A percentile compares a stretch with the other conserved stretches of the same genome.
These are phyloP conservation scores for Melastoma malabathricum DNA, from an alignment of 345 rosid species.

Conservation along the genomic window DNA sequence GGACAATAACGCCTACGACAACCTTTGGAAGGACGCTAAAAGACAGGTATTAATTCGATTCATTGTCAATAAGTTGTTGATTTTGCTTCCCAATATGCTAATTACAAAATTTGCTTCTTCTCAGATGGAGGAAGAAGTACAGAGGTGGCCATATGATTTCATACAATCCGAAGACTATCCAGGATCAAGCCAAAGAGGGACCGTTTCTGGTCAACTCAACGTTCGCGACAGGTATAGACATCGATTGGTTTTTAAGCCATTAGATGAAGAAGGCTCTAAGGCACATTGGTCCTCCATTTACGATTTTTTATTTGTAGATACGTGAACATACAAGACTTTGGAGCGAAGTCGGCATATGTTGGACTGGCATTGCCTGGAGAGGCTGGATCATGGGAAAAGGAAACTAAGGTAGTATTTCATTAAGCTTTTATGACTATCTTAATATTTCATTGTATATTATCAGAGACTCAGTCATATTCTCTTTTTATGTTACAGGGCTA, in stretches of 20 bases:
- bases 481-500: constrained; percentile 15
- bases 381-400: constrained; percentile 31
- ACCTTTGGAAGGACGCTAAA: constrained; percentile 26
- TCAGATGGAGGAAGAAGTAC: constrained; percentile 16
- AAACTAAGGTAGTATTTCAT: constrained; percentile 12
- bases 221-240: constrained; percentile 11
- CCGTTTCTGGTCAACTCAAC: constrained; percentile 13
- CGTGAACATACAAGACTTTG: not conserved
- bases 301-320: not conserved
- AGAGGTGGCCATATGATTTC: constrained; percentile 27
- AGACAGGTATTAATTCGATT: constrained; percentile 11
- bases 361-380: constrained; percentile 30
- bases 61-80: not conserved
- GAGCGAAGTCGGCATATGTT: constrained; percentile 14
- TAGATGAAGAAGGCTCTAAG: too few relatives aligned
- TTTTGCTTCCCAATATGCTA: not conserved
- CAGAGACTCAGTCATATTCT: too few relatives aligned
- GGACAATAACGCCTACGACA: constrained; percentile 10
- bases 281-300: not conserved
- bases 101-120: not conserved
- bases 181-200: constrained; percentile 11
- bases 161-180: constrained; percentile 18
- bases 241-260: too few relatives aligned
- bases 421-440: too few relatives aligned
- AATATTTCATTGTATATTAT: too few relatives aligned